Evolutionary conservation across 2,329 filamentous ascomycete genomes (phyloP).

Genomic region (Botryotinia calthae): DNA sequence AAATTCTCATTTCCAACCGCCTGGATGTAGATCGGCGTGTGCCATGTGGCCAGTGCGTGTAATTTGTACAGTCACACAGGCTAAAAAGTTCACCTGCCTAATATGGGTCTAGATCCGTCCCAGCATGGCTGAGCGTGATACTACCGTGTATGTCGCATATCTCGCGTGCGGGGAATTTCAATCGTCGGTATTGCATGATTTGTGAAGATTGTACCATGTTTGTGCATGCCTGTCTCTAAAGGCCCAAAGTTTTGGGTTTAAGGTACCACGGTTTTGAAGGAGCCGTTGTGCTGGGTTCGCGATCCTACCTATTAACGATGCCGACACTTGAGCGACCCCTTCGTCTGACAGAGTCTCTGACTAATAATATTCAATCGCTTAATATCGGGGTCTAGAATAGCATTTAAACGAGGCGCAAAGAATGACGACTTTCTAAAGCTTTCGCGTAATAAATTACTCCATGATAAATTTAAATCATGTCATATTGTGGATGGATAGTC

Average conservation of each 20-base stretch:
- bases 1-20: background rate
- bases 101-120: background rate
- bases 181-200: background rate
- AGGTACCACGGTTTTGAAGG: background rate
- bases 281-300: background rate
- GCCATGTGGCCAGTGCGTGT: constrained; percentile 6
- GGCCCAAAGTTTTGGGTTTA: background rate
- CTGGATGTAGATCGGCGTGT: constrained; percentile 1
- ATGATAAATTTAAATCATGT: background rate
- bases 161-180: background rate
- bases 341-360: background rate
- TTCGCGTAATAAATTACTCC: background rate
- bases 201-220: background rate
- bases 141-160: background rate
- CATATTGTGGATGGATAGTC: background rate
- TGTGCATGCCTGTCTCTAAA: background rate
- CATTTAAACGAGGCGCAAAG: background rate
- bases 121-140: background rate
- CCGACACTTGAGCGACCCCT: background rate
- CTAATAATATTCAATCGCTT: background rate
- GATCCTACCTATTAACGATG: background rate
- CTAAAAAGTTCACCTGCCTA: background rate
- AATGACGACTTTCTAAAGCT: background rate
- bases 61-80: background rate
- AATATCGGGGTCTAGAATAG: background rate